phyloP scores from a whole-genome alignment of 2,329 filamentous ascomycete genomes.

The Cladophialophora yegresii region DNA sequence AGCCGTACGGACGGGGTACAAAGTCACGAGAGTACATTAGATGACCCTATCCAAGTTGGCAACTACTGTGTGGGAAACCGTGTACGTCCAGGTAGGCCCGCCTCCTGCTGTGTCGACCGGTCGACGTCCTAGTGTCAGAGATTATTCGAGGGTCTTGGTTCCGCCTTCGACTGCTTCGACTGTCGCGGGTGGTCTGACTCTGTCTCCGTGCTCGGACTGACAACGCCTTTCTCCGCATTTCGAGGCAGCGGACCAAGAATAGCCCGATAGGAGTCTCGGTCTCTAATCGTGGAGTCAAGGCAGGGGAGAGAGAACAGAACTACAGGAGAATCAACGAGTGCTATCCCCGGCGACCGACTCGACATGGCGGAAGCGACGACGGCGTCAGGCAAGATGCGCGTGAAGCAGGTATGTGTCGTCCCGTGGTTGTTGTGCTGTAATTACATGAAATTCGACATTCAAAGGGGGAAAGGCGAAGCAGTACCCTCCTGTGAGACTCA shows the following conservation, averaged over 20 bases:
- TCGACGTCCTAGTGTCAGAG: not conserved
- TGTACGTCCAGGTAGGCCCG: not conserved
- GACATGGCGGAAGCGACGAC: not conserved
- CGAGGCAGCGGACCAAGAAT: not conserved
- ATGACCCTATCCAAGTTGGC: not conserved
- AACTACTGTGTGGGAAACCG: not conserved
- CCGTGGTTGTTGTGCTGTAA: not conserved
- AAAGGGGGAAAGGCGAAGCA: too few relatives aligned
- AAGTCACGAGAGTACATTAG: not conserved
- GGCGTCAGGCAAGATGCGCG: slow-evolving; percentile 12
- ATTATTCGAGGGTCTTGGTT: not conserved
- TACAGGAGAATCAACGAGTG: not conserved
- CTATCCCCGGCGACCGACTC: too few relatives aligned
- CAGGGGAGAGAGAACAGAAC: not conserved
- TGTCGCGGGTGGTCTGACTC: not conserved
- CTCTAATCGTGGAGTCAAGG: not conserved
- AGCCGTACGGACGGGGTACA: not conserved
- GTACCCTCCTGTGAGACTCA: too few relatives aligned
- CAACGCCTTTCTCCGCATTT: not conserved
- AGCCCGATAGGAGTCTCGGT: not conserved
- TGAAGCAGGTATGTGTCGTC: slow-evolving; percentile 14
- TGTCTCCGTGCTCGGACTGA: not conserved
- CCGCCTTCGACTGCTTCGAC: not conserved
- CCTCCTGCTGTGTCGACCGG: not conserved
- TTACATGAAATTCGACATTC: not conserved